Conservation (phyloP, 345 rosid species). For the Arabis hirsuta region DNA sequence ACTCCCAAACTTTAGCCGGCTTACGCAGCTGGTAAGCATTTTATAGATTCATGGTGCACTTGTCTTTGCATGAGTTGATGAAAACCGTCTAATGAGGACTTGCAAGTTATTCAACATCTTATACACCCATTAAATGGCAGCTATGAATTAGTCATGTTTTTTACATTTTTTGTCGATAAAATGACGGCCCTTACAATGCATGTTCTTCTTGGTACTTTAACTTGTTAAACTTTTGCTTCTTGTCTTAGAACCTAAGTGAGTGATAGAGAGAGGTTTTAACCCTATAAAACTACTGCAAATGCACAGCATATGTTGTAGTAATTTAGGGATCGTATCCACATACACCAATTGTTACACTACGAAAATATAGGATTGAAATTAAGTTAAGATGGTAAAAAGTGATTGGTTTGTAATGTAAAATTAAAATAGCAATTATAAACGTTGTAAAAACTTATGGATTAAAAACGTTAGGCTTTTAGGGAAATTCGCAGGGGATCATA, state of each 20-base stretch:
- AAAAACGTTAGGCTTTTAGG: no score
- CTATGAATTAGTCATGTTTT: slow-evolving; percentile 12
- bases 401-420: no score
- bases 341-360: no score
- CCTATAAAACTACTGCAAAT: no score
- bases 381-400: no score
- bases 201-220: slow-evolving; percentile 23
- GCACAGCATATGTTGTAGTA: no score
- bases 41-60: slow-evolving; percentile 11
- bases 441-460: no score
- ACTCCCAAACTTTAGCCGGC: slow-evolving; percentile 78
- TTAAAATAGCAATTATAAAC: no score
- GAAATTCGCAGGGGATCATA: no score
- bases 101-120: slow-evolving; percentile 16
- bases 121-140: slow-evolving; percentile 3
- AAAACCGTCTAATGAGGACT: slow-evolving; percentile 5
- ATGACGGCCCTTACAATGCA: neutral
- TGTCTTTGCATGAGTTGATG: slow-evolving; percentile 15
- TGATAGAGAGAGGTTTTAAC: no score
- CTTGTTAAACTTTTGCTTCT: neutral
- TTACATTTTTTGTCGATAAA: neutral
- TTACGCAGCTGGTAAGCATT: slow-evolving; percentile 76
- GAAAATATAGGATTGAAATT: no score
- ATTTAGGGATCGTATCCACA: no score
- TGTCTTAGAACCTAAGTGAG: slow-evolving; percentile 63